Percentiles rank a stretch among this genome's conserved stretches.
Evolutionary conservation across 352 stramenopile genomes (phyloP).

Genomic region (Globisporangium okanoganense): DNA sequence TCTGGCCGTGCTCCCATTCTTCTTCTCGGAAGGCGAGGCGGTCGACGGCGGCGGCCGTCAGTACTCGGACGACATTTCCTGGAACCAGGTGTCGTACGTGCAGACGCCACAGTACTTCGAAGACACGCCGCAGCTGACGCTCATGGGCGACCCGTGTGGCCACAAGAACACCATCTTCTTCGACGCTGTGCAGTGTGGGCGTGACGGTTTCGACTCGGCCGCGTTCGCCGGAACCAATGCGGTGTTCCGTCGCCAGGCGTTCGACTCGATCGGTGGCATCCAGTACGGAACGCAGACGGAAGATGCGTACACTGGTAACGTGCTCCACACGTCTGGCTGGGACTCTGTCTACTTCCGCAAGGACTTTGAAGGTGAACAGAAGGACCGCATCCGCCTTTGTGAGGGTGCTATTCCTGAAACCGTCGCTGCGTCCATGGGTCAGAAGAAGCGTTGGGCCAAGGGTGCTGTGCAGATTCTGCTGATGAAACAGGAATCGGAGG

Average conservation of each 20-base stretch:
- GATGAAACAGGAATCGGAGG: slow-evolving; percentile 87
- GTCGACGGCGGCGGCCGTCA: slow-evolving; percentile 80
- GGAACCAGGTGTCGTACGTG: slow-evolving; percentile 88
- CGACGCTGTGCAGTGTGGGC: slow-evolving; percentile 83
- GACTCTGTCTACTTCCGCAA: slow-evolving; percentile 89
- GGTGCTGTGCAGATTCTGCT: slow-evolving; percentile 85
- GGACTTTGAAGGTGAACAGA: slow-evolving; percentile 83
- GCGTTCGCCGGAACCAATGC: slow-evolving; percentile 88
- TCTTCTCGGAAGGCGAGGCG: slow-evolving; percentile 86
- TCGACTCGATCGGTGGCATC: slow-evolving; percentile 88
- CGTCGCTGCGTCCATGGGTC: slow-evolving; percentile 79
- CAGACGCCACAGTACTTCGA: slow-evolving; percentile 90
- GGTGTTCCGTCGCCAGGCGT: slow-evolving; percentile 86
- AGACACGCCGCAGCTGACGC: slow-evolving; percentile 74
- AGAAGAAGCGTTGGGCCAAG: slow-evolving; percentile 88
- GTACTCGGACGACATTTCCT: slow-evolving; percentile 88
- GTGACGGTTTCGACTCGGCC: slow-evolving; percentile 85
- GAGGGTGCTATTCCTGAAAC: slow-evolving; percentile 84
- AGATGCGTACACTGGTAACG: slow-evolving; percentile 88
- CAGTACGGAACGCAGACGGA: slow-evolving; percentile 89
- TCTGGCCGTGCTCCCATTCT: slow-evolving; percentile 82
- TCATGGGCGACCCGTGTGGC: slow-evolving; percentile 86
- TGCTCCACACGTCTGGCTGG: slow-evolving; percentile 80
- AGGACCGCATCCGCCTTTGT: slow-evolving; percentile 83
- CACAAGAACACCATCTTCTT: slow-evolving; percentile 92